Evolutionary conservation across 495 filamentous ascomycete genomes (phyloP), one percentile per base, ranked within the genome.

Genomic region (Aspergillus hancockii): DNA sequence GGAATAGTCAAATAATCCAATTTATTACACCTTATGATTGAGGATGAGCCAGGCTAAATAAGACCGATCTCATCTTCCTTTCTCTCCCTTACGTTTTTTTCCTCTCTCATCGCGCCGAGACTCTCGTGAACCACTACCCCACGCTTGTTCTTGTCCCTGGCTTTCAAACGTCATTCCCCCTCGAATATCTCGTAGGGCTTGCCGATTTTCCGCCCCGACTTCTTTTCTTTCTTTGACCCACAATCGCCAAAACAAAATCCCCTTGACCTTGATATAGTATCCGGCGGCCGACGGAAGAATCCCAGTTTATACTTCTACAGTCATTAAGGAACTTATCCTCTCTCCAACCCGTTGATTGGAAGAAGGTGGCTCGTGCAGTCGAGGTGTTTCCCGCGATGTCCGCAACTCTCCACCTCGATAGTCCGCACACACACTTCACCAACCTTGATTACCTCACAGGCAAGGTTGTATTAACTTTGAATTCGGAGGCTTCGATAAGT

Each of bases 381-480:
- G 43, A 22, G 43, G 8, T 23, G 43, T 12, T 47, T 47, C 64
- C 59, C 76, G 65, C 71, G 63, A 96, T 96, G 91, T 88, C 88
- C 34, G 89, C 92, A 62, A 81, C 83, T 54, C 86, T 97, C 70
- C 73, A 85, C 57, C 82, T 97, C 58, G 90, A 96, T 62, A 83
- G 86, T 49, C 83, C 80, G 23, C 87, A 88, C 59, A 76, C 82
- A 50, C 87, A 89, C 74, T 96, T 89, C 72, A 97, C 94, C 57
- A 97, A 97, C 66, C 83, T 96, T 55, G 94, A 98, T 72, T 77
- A 85, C 59, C 82, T 98, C 28, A 82, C 80, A 1, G 88, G 88
- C 22, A 83, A 73, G 52, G 83, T 96, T 21, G 68, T 92, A 13
- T 72, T 98, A 51, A 71, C 75, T 18, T 78, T 92, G 8, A 70